Evolutionary conservation across 345 rosid species (phyloP), one percentile per base, ranked within the genome.

Genomic region (Eucalyptus decipiens): DNA sequence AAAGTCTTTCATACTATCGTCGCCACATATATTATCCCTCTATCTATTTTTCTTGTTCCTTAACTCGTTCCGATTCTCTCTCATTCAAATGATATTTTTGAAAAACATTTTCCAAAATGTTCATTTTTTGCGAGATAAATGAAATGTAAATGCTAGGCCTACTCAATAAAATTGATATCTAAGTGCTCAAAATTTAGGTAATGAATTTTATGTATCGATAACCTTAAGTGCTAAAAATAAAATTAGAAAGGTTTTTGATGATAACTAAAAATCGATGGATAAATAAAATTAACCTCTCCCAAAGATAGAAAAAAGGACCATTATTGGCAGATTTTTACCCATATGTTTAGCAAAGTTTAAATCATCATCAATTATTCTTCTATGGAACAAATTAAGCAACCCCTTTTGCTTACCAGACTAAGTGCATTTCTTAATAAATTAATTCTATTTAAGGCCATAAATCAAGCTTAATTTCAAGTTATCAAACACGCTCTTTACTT

Each of bases 101-200:
- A 52, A 51, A 19, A 7, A 19, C 0, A 19, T 19, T 52, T 52
- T 19, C 1, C 2, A 52, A 52, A 52, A 52, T 0, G 0, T 52
- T 52, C 10, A 52, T 19, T 3, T 52, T 52, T 52, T 52, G 0
- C 0, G 5, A 52, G 8, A 8, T 52, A 52, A 52, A 52, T 52
- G 2, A 52, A 52, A 52, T 1, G 19, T 52, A 19, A 52, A 52
- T 52, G 11, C 5, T 52, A 5, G 62, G 21, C 37, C 21, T 67
- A 8, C 23, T 67, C 3, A 2, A 8, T 67, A 67, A 15, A 65
- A 65, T n/a, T 65, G 9, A 65, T 15, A 65, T 65, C 56, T n/a
- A 65, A 69, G 11, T 17, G 14, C 80, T 17, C 21, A 69, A 67
- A 67, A 16, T 8, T 32, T 9, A 16, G 23, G 7, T 32, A 4